A percentile compares a stretch with the other conserved stretches of the same genome.
These are phyloP conservation scores for Dispira parvispora DNA, from an alignment of 192 early-diverging fungal species.

Conservation along the genomic window DNA sequence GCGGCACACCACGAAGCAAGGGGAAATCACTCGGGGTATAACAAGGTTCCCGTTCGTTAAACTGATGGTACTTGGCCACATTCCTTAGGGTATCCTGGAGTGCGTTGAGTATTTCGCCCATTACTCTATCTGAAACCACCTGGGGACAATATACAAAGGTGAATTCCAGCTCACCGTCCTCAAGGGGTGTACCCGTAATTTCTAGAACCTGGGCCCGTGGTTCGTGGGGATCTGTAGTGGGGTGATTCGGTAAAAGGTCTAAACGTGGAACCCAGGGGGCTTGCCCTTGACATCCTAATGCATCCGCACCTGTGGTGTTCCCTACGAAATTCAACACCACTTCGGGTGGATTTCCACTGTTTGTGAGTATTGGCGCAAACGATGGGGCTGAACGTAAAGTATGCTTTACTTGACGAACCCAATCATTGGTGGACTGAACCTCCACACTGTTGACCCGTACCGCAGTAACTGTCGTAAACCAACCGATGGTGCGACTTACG, in stretches of 20 bases:
- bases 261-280: background rate
- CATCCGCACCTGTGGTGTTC: background rate
- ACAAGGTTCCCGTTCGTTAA: background rate
- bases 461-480: background rate
- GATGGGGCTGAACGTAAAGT: background rate
- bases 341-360: background rate
- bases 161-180: background rate
- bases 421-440: background rate
- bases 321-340: background rate
- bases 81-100: background rate
- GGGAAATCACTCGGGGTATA: background rate
- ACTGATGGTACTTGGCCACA: background rate
- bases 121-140: background rate
- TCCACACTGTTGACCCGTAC: background rate
- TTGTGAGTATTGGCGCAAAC: background rate
- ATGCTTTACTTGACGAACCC: background rate
- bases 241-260: background rate
- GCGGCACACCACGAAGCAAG: background rate
- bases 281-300: background rate
- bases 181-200: background rate
- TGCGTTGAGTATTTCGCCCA: background rate
- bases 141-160: background rate
- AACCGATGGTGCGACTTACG: constrained; percentile 1
- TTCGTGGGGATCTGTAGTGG: background rate
- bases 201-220: background rate